Evolutionary conservation across 148 eudicot species (phyloP), one percentile per base, ranked within the genome.

Genomic region (Chenopodium album): DNA sequence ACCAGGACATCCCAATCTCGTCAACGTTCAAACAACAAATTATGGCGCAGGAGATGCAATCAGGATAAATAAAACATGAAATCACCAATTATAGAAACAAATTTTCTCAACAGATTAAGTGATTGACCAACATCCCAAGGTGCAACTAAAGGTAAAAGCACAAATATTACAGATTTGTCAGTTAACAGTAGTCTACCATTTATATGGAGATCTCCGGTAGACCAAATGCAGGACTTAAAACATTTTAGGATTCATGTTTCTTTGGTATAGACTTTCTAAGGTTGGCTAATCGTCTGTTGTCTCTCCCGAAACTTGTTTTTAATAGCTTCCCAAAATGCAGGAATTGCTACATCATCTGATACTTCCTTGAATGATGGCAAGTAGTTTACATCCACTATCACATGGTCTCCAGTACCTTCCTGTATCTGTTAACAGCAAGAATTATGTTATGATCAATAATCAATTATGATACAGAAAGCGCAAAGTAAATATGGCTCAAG

Each of bases 301-400:
- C 41, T 80, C 68, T 82, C 77, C 76, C 79, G 59, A 19, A 87
- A 88, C 87, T 92, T 93, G 77, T 77, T 87, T 79, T 80, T 92
- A 22, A 93, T 87, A 68, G 97, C 98, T 77, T 91, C 89, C 99
- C 99, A 95, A 80, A 95, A 93, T 37, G 98, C 92, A 85, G 99
- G 99, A 82, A 95, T 65, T 3, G 99, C 94, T 47, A 88, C 78
- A 80, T 87, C 81, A 83, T 95, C 92, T 1, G 99, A 91, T 56
- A 95, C 90, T 86, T 95, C 98, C 88, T 95, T 95, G 77, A 95
- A 95, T 22, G 97, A 93, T 46, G 98, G 98, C 60, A 95, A 91
- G 81, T 95, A 95, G 89, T 95, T 95, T 82, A 95, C 92, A 83
- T 95, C 98, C 82, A 95, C 98, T 71, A 95, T 92, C 50, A 93